A percentile compares a stretch with the other conserved stretches of the same genome.
phyloP scores from a whole-genome alignment of 495 filamentous ascomycete species.

The Bacidia gigantensis region DNA sequence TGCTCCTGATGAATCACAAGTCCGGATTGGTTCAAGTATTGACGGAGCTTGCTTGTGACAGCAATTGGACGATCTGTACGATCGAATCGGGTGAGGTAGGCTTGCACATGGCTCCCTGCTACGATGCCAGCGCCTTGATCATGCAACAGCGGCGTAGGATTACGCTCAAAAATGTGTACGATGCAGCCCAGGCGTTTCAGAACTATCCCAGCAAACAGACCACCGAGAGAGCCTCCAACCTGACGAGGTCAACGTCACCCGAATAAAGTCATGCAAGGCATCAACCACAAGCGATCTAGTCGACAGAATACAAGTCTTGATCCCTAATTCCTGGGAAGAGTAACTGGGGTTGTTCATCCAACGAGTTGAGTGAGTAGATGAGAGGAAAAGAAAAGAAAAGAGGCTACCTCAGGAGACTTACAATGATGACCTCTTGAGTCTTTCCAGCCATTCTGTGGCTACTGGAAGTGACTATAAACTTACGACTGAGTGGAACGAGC shows the following conservation, averaged over 20 bases:
- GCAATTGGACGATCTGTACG: slow-evolving; percentile 21
- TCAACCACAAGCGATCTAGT: neutral
- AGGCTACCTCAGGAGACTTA: neutral
- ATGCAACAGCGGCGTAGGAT: slow-evolving; percentile 30
- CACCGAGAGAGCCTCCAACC: slow-evolving; percentile 38
- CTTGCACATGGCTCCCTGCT: slow-evolving; percentile 25
- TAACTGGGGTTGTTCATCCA: no score
- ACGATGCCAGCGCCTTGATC: slow-evolving; percentile 46
- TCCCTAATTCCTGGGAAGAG: no score
- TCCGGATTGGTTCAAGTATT: slow-evolving; percentile 33
- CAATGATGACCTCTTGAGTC: neutral
- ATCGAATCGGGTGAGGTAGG: slow-evolving; percentile 26
- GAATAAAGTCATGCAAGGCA: neutral
- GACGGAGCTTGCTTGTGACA: slow-evolving; percentile 23
- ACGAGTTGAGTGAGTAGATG: no score
- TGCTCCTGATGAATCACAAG: slow-evolving; percentile 29
- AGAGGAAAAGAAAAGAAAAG: neutral
- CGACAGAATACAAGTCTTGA: no score
- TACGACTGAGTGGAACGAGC: no score
- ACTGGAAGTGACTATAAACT: no score
- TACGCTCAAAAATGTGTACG: slow-evolving; percentile 41
- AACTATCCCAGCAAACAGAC: slow-evolving; percentile 34
- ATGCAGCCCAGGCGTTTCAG: slow-evolving; percentile 34
- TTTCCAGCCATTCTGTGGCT: no score
- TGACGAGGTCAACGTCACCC: slow-evolving; percentile 6